Base-by-base conservation (phyloP, 2,329 filamentous ascomycete genomes). In the Albifimbria verrucaria region DNA sequence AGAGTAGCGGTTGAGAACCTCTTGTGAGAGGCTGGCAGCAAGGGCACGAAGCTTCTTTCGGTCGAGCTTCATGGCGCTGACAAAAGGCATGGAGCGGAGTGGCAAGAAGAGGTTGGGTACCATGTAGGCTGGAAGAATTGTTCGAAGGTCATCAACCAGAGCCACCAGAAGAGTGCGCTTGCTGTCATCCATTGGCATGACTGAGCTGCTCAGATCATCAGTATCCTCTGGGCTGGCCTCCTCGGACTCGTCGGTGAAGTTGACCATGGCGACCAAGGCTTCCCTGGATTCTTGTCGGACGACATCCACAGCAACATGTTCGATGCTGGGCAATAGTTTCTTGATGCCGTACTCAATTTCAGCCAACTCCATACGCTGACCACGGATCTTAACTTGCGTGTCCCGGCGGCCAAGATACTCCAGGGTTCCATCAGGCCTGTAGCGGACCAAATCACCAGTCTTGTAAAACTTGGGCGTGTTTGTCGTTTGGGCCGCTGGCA, bases 341-440 rank as follows among this genome's bases (percentile, higher is more conserved):
- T n/a, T 41, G 23, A 56, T 48, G 4, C 48, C 43, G 20, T 57
- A 42, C n/a, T 59, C 57, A 3, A 59, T 49, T 36, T 59, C 57
- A n/a, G 54, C 54, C 0, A 55, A 52, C 44, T 59, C 83, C 48
- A 80, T 69, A 51, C 79, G 65, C 53, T 75, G 81, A 23, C 83
- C 83, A 25, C 75, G 72, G 15, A 84, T 62, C 62, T 84, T 84
- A 26, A 48, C 25, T 18, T 48, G 46, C 7, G 17, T 48, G 18
- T 48, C 46, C 17, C 21, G n/a, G 24, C 81, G 70, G 46, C 78
- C 79, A 46, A 77, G 60, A 49, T 73, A 77, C 1, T 70, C 57
- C 11, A 78, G 60, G 32, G 61, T 57, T 2, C 72, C 70, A 48
- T 75, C 68, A 0, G 62, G 60, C 32, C 47, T 39, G 28, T 50